Base-by-base conservation (phyloP, 805 yeast species). In the Ogataea haglerorum region DNA sequence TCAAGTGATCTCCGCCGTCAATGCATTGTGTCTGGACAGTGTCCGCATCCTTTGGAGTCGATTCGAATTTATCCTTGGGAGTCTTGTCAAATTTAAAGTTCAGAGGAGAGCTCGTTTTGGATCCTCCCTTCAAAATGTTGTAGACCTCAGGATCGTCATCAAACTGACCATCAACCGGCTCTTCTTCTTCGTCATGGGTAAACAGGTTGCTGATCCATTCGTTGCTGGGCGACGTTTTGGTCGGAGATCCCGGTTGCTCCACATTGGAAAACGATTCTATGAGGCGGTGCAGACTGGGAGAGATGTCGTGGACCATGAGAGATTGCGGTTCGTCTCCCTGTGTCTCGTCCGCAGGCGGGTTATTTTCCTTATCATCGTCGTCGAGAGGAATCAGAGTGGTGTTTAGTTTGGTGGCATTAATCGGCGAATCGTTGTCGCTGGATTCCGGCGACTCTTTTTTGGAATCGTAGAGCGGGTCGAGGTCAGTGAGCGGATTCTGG, bases 351-450 rank as follows among this genome's bases (percentile, higher is more conserved):
- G 14, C 44, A 36, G 18, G 36, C 22, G 48, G 48, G 29, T 52
- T 42, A 39, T 63, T 63, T 35, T 62, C 65, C 37, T 63, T 63
- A 38, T 58, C 61, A 19, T 61, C 61, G 25, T 69, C 76, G 42
- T 71, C 75, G n/a, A 76, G 46, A 45, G 73, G 75, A 33, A 76
- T 75, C 16, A 76, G 68, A 29, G 79, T 65, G 3, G 81, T 76
- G 49, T 75, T 76, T 30, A 72, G 58, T 51, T 76, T 76, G 5
- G 75, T 73, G n/a, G 81, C 81, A 40, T 56, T 56, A 15, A 62
- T 44, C 13, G 67, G 67, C 6, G 45, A 59, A 66, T 65, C 75
- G 14, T 51, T 49, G 27, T 50, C 54, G 23, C 45, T 32, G 17
- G 37, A 28, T 30, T 43, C 42, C 5, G 40, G 21, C 6, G 36